Evolutionary conservation across 805 yeast genomes (phyloP).

Genomic region (Ogataea minuta): DNA sequence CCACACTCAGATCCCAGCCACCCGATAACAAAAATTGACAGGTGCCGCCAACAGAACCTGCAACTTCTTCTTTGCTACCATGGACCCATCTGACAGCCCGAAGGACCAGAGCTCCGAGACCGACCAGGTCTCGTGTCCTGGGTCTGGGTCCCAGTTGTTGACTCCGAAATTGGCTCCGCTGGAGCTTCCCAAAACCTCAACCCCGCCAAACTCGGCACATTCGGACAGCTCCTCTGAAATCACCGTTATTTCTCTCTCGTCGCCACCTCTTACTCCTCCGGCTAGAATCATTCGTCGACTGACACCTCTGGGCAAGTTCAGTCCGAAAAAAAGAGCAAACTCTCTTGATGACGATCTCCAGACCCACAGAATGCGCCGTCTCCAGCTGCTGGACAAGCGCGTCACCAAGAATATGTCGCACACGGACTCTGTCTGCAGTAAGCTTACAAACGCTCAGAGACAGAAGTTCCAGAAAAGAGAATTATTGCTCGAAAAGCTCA

Average conservation of each 20-base stretch:
- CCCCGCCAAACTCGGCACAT: slow-evolving; percentile 8
- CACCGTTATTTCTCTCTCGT: slow-evolving; percentile 14
- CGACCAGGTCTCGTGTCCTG: slow-evolving; percentile 1
- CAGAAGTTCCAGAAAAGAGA: slow-evolving; percentile 9
- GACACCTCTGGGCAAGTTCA: slow-evolving; percentile 25
- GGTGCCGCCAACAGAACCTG: slow-evolving; percentile 11
- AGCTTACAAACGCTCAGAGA: slow-evolving; percentile 7
- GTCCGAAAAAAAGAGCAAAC: slow-evolving; percentile 16
- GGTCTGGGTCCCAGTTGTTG: slow-evolving; percentile 7
- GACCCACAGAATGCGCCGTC: slow-evolving; percentile 17
- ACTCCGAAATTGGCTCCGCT: slow-evolving; percentile 14
- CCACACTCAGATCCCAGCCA: slow-evolving; percentile 11
- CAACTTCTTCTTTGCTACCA: slow-evolving; percentile 7
- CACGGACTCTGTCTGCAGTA: slow-evolving; percentile 10
- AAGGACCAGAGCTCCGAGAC: slow-evolving; percentile 2
- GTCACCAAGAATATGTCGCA: slow-evolving; percentile 11
- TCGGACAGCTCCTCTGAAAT: slow-evolving; percentile 12
- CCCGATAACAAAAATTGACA: slow-evolving; percentile 8
- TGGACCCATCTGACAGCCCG: slow-evolving; percentile 7
- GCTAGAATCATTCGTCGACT: slow-evolving; percentile 20
- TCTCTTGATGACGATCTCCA: slow-evolving; percentile 21
- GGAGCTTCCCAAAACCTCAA: slow-evolving; percentile 9
- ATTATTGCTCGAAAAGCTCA: slow-evolving; percentile 15
- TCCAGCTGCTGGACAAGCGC: slow-evolving; percentile 16
- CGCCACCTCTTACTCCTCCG: slow-evolving; percentile 29